phyloP scores from a whole-genome alignment of 2,329 filamentous ascomycete species.

The Knoxdaviesia capensis region DNA sequence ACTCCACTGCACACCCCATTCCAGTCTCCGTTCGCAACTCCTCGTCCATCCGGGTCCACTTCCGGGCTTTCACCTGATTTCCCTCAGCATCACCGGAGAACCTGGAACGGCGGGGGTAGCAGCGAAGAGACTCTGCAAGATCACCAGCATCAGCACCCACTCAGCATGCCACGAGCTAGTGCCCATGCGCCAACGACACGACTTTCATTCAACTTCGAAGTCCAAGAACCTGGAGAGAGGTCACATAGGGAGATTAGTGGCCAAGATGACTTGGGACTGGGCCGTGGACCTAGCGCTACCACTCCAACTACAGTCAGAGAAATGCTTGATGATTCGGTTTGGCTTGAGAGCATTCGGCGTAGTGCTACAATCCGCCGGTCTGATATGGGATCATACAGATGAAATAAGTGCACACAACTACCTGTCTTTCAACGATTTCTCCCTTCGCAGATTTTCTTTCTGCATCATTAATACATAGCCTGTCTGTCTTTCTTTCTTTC shows the following conservation, averaged over 20 bases:
- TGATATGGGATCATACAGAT: conserved; percentile 14
- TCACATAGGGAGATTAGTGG: no score
- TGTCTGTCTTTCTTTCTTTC: background rate
- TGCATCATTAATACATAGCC: background rate
- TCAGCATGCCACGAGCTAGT: conserved; percentile 31
- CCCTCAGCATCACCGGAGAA: conserved; percentile 7
- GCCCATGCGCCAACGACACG: conserved; percentile 21
- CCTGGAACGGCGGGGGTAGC: conserved; percentile 13
- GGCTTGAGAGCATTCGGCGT: conserved; percentile 79
- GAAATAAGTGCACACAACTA: conserved; percentile 7
- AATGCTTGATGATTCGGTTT: conserved; percentile 73
- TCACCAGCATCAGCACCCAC: conserved; percentile 19
- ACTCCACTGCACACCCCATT: no score
- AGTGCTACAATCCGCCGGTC: conserved; percentile 52
- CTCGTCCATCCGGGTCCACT: no score
- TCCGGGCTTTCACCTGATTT: no score
- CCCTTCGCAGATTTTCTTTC: background rate
- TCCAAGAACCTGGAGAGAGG: conserved; percentile 22
- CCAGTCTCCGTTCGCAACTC: no score
- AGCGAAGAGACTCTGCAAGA: no score
- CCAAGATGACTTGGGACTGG: no score
- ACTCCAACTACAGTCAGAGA: conserved; percentile 15
- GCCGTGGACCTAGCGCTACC: no score
- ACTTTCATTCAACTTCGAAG: conserved; percentile 38
- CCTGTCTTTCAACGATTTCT: background rate